These are phyloP conservation scores for Tubosaeta sp. DNA, from an alignment of 768 basidiomycete genomes.

Conservation along the genomic window DNA sequence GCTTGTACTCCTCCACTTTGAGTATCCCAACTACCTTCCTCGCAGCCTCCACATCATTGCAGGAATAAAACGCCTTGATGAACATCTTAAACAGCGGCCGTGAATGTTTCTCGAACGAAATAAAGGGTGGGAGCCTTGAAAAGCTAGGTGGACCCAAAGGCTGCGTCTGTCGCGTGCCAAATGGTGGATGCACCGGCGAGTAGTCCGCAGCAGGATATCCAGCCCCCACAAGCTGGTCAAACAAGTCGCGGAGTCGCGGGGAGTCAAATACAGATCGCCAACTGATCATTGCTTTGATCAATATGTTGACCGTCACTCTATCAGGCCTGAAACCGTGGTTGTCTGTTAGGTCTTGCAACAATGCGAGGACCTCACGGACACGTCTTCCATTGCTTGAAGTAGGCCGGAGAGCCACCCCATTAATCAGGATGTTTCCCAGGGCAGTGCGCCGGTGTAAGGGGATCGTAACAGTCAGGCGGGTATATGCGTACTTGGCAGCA, in stretches of 20 bases:
- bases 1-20: slow-evolving; percentile 35
- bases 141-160: slow-evolving; percentile 22
- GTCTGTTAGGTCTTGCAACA: slow-evolving; percentile 40
- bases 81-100: slow-evolving; percentile 71
- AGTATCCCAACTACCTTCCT: slow-evolving; percentile 52
- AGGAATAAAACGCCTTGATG: slow-evolving; percentile 55
- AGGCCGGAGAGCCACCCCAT: slow-evolving; percentile 35
- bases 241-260: slow-evolving; percentile 47
- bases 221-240: slow-evolving; percentile 56
- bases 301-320: slow-evolving; percentile 64
- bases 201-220: slow-evolving; percentile 49
- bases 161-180: slow-evolving; percentile 33
- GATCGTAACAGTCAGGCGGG: slow-evolving; percentile 23
- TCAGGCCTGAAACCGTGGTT: slow-evolving; percentile 55
- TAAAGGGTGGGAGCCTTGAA: slow-evolving; percentile 36
- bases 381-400: slow-evolving; percentile 40
- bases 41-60: slow-evolving; percentile 53
- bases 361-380: slow-evolving; percentile 38
- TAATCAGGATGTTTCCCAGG: slow-evolving; percentile 56
- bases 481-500: slow-evolving; percentile 43
- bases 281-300: slow-evolving; percentile 55
- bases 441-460: slow-evolving; percentile 34
- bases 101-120: slow-evolving; percentile 58
- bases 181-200: slow-evolving; percentile 38
- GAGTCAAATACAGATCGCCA: slow-evolving; percentile 46